Conservation (phyloP, 495 filamentous ascomycete species). For the Aspergillus sclerotioniger region DNA sequence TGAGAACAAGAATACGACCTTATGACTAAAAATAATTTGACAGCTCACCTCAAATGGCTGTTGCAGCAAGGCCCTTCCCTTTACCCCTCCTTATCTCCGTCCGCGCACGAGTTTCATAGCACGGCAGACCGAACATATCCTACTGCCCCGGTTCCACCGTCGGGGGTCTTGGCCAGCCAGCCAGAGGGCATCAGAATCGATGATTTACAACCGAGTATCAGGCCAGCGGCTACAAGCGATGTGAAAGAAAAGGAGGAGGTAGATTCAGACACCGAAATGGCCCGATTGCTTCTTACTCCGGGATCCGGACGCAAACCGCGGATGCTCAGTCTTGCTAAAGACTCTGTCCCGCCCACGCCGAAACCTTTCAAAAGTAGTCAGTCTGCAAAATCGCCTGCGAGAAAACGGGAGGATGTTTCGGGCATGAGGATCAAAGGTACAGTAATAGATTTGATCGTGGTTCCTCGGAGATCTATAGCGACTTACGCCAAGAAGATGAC, state of each 20-base stretch:
- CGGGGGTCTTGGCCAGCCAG: conserved; percentile 7
- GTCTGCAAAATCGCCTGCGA: conserved; percentile 22
- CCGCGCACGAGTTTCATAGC: conserved; percentile 22
- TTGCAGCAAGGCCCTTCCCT: conserved; percentile 40
- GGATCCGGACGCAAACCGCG: conserved; percentile 51
- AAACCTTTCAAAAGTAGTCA: conserved; percentile 14
- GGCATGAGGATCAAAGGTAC: conserved; percentile 25
- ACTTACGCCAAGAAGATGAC: conserved; percentile 24
- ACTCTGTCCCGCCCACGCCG: conserved; percentile 17
- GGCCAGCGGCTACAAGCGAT: background rate
- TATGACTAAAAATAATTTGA: conserved; percentile 55
- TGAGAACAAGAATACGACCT: conserved; percentile 33
- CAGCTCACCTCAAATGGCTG: conserved; percentile 51
- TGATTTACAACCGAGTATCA: conserved; percentile 10
- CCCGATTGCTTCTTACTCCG: conserved; percentile 51
- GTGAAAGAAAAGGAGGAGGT: conserved; percentile 27
- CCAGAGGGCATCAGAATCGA: conserved; percentile 8
- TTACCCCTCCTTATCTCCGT: conserved; percentile 32
- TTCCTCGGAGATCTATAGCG: background rate
- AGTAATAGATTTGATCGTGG: background rate
- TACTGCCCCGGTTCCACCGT: conserved; percentile 2
- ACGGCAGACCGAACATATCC: conserved; percentile 2
- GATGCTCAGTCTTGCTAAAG: conserved; percentile 39
- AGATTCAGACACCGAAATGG: conserved; percentile 50
- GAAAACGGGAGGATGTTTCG: conserved; percentile 24